Base-by-base conservation (phyloP, 2,329 filamentous ascomycete species). In the Diaporthe caulivora region DNA sequence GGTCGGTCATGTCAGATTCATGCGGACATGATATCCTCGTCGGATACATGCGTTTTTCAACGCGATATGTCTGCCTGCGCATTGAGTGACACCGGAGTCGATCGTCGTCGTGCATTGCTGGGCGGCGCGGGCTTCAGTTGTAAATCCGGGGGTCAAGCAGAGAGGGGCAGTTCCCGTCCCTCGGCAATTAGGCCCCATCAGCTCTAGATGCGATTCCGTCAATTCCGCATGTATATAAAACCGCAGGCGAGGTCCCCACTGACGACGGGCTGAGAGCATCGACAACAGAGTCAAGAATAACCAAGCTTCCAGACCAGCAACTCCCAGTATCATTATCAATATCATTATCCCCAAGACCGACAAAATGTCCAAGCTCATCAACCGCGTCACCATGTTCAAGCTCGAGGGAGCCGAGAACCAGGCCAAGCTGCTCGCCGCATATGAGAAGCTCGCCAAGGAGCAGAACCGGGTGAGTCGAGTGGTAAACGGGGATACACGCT, bases 361-460 rank as follows among this genome's bases (percentile, higher is more conserved):
- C 68, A 71, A 57, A 4, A 88, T 88, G 85, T 80, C 83, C 24
- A 79, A 80, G 76, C 83, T 82, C 62, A 81, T 89, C 74, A 83
- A 87, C 78, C 83, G 87, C 70, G 79, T 87, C 47, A 89, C 87
- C 76, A 84, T 89, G 83, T 89, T 89, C 84, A 89, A 89, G 82
- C 77, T 88, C 49, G 84, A 86, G 29, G 82, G 84, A 58, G 78
- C 80, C 72, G 86, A 83, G 57, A 82, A 85, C 75, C 85, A 85
- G 78, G 74, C 83, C 77, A 82, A 80, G 78, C 77, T 89, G 72
- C 75, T 88, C 37, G 83, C 85, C 65, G 82, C 83, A 70, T 89
- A 88, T 80, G 79, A 84, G 72, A 78, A 78, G 31, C 78, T 89
- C 58, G 80, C 80, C 10, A 78, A 80, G 74, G 76, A 82, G 44